These are phyloP conservation scores for Irpex sp. DNA, from an alignment of 1,284 basidiomycete species.

Conservation along the genomic window DNA sequence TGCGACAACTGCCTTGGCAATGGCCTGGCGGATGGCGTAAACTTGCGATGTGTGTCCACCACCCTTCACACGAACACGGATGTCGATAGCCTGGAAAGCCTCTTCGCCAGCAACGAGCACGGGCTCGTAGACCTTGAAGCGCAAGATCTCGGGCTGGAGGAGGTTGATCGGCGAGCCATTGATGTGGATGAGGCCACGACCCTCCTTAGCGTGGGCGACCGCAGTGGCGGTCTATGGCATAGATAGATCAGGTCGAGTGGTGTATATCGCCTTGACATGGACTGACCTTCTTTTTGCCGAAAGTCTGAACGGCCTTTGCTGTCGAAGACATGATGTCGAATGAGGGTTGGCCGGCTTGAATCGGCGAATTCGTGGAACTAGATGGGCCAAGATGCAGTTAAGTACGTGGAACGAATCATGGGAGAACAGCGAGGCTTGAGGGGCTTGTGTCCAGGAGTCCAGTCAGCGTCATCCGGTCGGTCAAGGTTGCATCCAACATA, in stretches of 20 bases:
- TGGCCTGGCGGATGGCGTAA: conserved; percentile 99
- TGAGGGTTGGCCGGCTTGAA: conserved; percentile 18
- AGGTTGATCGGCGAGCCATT: conserved; percentile 97
- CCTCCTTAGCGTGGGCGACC: conserved; percentile 94
- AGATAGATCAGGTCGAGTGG: not conserved
- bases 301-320: conserved; percentile 90
- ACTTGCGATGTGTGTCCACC: conserved; percentile 99
- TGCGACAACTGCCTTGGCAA: conserved; percentile 96
- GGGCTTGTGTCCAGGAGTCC: not conserved
- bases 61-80: conserved; percentile 97
- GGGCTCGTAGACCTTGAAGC: conserved; percentile 98
- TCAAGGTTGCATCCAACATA: conserved; percentile 36
- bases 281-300: conserved; percentile 96
- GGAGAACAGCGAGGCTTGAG: not conserved
- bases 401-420: conserved; percentile 1
- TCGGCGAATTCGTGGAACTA: conserved; percentile 23
- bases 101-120: conserved; percentile 89
- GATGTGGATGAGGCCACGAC: conserved; percentile 95
- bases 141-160: conserved; percentile 91
- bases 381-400: conserved; percentile 8
- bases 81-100: conserved; percentile 83
- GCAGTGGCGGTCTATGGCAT: conserved; percentile 84
- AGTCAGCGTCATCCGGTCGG: conserved; percentile 33
- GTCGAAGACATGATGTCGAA: conserved; percentile 65
- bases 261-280: conserved; percentile 10